Evolutionary conservation across 225 moss, liverwort and hornwort species (phyloP), one percentile per base, ranked within the genome.

Genomic region (Marchantia polymorpha): DNA sequence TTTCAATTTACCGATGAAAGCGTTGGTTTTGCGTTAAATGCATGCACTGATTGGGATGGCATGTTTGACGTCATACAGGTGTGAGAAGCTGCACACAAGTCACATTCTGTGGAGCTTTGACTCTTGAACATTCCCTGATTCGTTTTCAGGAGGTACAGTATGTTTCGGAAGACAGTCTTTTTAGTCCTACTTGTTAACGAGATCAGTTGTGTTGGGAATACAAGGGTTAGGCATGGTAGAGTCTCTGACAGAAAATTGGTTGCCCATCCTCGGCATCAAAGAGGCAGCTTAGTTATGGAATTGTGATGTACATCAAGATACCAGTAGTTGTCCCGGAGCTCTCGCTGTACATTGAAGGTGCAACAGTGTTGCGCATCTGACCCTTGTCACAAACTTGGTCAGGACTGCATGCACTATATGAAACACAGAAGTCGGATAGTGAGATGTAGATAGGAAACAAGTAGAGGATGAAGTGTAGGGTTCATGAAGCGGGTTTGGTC

Each of bases 71-170:
- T 39, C 19, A 70, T 75, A 54, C 81, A 81, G 75, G 56, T 75
- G n/a, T 75, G 64, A 75, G 53, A 75, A 54, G 54, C 23, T 75
- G 55, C 47, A 68, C 12, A 19, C 14, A 68, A 46, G 66, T 73
- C 73, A 25, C n/a, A 30, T 74, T 47, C 14, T 67, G 17, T 68
- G 67, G 53, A 81, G 81, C 73, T 23, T 23, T 56, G 55, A 48
- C 67, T 55, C 39, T 51, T 67, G 81, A 81, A 30, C 30, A 75
- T 75, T 47, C 63, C 64, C 55, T 74, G 52, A 67, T 81, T 69
- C 53, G 13, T 23, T 52, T 61, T 54, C 54, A 68, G 75, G 75
- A 81, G 75, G 75, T 81, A 81, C 55, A 74, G 48, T 77, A 77
- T 64, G 64, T 64, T 11, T 64, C 64, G 56, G 75, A 31, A 58